These are phyloP conservation scores for Kluyveromyces nonfermentans DNA, from an alignment of 805 yeast species.

Conservation along the genomic window DNA sequence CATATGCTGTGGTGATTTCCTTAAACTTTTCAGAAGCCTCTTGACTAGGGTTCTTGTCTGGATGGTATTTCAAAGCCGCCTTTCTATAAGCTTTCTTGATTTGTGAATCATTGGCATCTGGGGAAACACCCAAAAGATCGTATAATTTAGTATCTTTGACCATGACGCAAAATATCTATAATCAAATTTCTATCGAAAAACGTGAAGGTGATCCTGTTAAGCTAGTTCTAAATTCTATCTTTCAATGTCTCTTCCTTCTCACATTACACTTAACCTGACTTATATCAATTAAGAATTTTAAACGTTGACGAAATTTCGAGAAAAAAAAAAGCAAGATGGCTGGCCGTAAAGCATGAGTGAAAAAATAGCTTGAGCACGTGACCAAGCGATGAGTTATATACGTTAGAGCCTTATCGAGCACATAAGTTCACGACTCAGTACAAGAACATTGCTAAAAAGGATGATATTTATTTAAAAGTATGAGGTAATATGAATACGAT, in stretches of 20 bases:
- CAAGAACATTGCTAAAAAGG: neutral
- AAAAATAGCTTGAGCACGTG: neutral
- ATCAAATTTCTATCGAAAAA: neutral
- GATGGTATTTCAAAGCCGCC: constrained; percentile 72
- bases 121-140: constrained; percentile 63
- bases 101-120: constrained; percentile 59
- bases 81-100: constrained; percentile 77
- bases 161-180: constrained; percentile 33
- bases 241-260: neutral
- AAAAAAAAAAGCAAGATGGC: neutral
- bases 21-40: constrained; percentile 88
- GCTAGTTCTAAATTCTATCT: neutral
- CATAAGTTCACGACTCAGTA: neutral
- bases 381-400: too few relatives aligned
- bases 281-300: neutral
- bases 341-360: neutral
- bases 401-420: too few relatives aligned
- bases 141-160: constrained; percentile 74
- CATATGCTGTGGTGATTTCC: constrained; percentile 82
- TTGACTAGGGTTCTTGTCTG: constrained; percentile 73
- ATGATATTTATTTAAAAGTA: too few relatives aligned
- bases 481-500: too few relatives aligned
- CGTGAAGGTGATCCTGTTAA: neutral
- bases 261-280: neutral
- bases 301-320: constrained; percentile 3